Evolutionary conservation across 768 basidiomycete species (phyloP), one percentile per base, ranked within the genome.

Genomic region (Daedalea quercina): DNA sequence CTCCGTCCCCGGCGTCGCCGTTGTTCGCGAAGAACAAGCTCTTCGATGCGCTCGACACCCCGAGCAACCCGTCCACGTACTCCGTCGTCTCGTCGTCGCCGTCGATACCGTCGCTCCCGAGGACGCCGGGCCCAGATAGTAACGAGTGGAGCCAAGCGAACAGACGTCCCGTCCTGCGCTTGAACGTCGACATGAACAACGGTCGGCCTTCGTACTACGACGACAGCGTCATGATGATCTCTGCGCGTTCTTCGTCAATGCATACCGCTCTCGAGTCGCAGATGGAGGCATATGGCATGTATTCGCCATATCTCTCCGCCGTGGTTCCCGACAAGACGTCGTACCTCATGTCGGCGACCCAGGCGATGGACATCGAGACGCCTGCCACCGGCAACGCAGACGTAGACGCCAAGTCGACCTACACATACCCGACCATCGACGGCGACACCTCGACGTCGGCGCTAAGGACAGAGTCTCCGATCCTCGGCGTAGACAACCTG

Each of bases 181-280:
- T 87, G 52, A 79, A 77, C 51, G 79, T 88, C 69, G 76, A 87
- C 67, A 87, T 84, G 48, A 71, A 50, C 52, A 54, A 54, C 34
- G 69, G 67, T 43, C 74, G 73, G 19, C 70, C 72, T 50, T 74
- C 74, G 57, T 79, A 78, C 64, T 73, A 78, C 57, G 70, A 68
- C 56, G 69, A 70, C 57, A 68, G 69, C 53, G 73, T 70, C 54
- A 78, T 78, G 13, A 75, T 78, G 34, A 63, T 65, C 47, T 71
- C 71, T 24, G 63, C 64, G 42, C 70, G 73, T 17, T 82, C 83
- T 28, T 84, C 84, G 24, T 73, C 75, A 57, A 86, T 88, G 85
- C 85, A 84, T 54, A 88, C 86, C 19, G 86, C 86, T 35, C 79
- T 86, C 45, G 86, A 87, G 66, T 60, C 60, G 9, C 57, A 52